Evolutionary conservation across 352 stramenopile genomes (phyloP).

Genomic region (Globisporangium parvum): DNA sequence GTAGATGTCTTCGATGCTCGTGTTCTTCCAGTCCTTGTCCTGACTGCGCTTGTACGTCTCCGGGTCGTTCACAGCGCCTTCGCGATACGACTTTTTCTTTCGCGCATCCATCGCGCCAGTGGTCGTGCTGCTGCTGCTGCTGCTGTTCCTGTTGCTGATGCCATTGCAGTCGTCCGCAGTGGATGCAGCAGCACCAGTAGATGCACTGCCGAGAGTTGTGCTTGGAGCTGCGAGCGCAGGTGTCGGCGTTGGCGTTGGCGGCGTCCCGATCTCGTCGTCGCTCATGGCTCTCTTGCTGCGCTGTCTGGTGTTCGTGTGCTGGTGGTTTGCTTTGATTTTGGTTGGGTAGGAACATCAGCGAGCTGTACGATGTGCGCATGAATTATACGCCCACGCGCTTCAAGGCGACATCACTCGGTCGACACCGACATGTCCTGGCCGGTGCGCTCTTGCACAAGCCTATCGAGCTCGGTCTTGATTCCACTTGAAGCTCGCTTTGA

Average conservation of each 20-base stretch:
- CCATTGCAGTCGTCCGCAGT: neutral
- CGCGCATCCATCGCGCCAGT: too few species aligned
- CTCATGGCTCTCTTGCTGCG: neutral
- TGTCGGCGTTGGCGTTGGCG: neutral
- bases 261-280: neutral
- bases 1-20: conserved; percentile 86
- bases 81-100: conserved; percentile 13
- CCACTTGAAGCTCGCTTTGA: too few species aligned
- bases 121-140: neutral
- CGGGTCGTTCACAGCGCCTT: conserved; percentile 65
- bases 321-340: neutral
- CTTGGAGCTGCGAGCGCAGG: neutral
- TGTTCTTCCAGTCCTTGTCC: conserved; percentile 74
- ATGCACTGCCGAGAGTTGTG: neutral
- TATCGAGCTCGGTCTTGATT: too few species aligned
- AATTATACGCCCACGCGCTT: too few species aligned
- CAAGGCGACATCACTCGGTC: too few species aligned
- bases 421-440: too few species aligned
- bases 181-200: neutral
- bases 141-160: neutral
- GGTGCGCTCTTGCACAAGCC: too few species aligned
- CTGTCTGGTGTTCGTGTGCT: neutral
- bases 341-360: neutral
- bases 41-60: conserved; percentile 85
- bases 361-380: neutral